Conservation (phyloP, 441 rosid genomes). For the Syzygium syzygioides region DNA sequence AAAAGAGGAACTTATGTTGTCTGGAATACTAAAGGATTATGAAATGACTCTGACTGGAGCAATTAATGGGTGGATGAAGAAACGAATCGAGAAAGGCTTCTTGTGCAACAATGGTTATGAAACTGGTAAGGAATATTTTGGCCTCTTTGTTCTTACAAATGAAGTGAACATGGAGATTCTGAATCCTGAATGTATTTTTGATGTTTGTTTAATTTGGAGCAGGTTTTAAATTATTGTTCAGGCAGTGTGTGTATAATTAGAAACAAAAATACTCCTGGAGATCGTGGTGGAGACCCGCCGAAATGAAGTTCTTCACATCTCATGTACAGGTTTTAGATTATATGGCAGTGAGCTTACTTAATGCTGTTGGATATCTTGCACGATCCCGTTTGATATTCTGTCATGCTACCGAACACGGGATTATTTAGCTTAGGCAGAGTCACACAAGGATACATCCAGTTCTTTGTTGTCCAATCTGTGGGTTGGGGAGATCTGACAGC, state of each 20-base stretch:
- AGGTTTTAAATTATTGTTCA: neutral
- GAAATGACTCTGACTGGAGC: neutral
- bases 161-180: neutral
- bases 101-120: neutral
- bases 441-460: neutral
- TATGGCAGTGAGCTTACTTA: neutral
- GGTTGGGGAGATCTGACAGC: neutral
- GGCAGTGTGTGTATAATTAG: neutral
- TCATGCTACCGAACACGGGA: neutral
- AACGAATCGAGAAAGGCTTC: neutral
- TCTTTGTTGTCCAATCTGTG: neutral
- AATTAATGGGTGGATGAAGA: neutral
- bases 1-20: slow-evolving; percentile 45
- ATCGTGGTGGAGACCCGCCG: neutral
- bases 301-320: neutral
- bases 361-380: neutral
- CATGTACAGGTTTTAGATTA: neutral
- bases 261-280: neutral
- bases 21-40: slow-evolving; percentile 42
- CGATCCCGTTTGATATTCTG: neutral
- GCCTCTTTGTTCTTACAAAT: neutral
- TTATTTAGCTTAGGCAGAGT: neutral
- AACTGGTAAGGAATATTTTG: neutral
- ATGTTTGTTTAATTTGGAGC: neutral
- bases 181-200: neutral